A percentile compares a stretch with the other conserved stretches of the same genome.
Conservation (phyloP, 345 rosid species). For the Brassica incana region DNA sequence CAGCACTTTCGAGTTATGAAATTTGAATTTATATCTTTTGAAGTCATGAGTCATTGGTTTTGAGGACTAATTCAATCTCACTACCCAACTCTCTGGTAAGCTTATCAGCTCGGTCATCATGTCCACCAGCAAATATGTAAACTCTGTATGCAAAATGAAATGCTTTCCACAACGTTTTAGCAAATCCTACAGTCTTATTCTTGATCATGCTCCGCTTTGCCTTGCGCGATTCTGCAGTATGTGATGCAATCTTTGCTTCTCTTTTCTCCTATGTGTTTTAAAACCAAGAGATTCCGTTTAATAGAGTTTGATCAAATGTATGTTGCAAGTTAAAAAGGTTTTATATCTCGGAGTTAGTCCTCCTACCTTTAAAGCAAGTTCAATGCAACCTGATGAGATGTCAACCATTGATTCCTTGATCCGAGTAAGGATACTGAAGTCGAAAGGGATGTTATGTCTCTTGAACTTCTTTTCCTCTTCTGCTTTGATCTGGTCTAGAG, state of each 20-base stretch:
- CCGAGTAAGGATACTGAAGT: slow-evolving; percentile 57
- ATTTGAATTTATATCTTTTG: background rate
- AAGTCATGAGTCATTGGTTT: slow-evolving; percentile 27
- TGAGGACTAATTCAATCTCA: slow-evolving; percentile 57
- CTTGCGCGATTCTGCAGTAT: slow-evolving; percentile 9
- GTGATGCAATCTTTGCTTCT: slow-evolving; percentile 45
- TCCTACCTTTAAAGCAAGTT: slow-evolving; percentile 67
- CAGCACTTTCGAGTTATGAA: background rate
- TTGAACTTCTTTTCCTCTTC: slow-evolving; percentile 72
- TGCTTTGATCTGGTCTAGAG: slow-evolving; percentile 66
- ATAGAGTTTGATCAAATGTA: background rate
- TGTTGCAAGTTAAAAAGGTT: background rate
- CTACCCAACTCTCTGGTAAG: slow-evolving; percentile 69
- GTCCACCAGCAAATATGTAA: slow-evolving; percentile 83
- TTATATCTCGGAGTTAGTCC: background rate
- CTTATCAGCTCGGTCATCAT: slow-evolving; percentile 76
- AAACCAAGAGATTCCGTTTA: background rate
- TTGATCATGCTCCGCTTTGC: slow-evolving; percentile 33
- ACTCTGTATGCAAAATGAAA: slow-evolving; percentile 79
- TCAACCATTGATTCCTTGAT: slow-evolving; percentile 81
- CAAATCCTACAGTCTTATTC: slow-evolving; percentile 26
- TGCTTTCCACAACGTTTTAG: slow-evolving; percentile 71
- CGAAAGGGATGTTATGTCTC: slow-evolving; percentile 63
- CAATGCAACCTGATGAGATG: slow-evolving; percentile 86
- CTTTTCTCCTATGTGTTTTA: slow-evolving; percentile 56